Evolutionary conservation across 768 basidiomycete species (phyloP).

Genomic region (Tulasnella sp.): DNA sequence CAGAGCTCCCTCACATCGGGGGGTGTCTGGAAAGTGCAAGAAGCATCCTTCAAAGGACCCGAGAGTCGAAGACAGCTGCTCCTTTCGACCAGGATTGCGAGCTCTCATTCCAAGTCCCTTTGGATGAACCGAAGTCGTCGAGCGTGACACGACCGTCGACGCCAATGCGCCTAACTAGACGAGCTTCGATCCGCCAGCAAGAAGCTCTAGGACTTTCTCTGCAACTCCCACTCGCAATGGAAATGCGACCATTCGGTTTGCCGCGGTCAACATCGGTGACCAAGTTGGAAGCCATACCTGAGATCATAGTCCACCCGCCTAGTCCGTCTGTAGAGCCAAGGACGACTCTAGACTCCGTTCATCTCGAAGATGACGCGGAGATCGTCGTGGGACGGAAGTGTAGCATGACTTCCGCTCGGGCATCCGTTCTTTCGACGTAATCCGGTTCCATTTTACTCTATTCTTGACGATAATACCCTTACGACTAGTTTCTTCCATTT

Average conservation of each 20-base stretch:
- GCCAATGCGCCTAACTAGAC: too few relatives aligned
- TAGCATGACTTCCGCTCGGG: not conserved
- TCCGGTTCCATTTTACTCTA: not conserved
- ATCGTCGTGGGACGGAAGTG: not conserved
- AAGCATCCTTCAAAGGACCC: not conserved
- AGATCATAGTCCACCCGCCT: not conserved
- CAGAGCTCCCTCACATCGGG: not conserved
- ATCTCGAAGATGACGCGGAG: not conserved
- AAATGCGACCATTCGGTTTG: not conserved
- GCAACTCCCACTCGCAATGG: not conserved
- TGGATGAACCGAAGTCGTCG: not conserved
- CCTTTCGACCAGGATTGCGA: not conserved
- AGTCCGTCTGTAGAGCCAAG: not conserved
- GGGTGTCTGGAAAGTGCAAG: not conserved
- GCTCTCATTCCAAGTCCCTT: not conserved
- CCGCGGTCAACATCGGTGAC: not conserved
- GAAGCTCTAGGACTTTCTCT: not conserved
- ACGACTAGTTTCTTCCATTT: not conserved
- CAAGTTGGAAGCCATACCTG: not conserved
- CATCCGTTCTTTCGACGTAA: not conserved
- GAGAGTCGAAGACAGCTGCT: not conserved
- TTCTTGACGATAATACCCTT: not conserved
- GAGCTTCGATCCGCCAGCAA: too few relatives aligned
- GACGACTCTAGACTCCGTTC: not conserved
- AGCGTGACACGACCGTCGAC: too few relatives aligned